Evolutionary conservation across 108 stramenopile species (phyloP), one percentile per base, ranked within the genome.

Genomic region (Cyclostephanos tholiformis): DNA sequence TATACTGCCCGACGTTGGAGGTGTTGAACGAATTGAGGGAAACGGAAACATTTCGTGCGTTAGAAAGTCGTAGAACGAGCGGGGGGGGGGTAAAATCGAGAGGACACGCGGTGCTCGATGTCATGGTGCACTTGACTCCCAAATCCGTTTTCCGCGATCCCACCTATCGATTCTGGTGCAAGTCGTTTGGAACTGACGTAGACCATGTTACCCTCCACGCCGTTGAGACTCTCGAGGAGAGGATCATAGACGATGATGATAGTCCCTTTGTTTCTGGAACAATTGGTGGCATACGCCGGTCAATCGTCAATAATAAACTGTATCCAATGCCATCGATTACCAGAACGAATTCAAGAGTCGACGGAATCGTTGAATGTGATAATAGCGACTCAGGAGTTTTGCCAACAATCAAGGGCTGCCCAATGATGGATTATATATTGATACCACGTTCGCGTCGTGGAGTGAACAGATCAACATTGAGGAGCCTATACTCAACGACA

Each of bases 61-160:
- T 85, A 13, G 25, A 71, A 22, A 36, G 60, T 25, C 26, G 44
- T 38, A 35, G 19, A 22, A 63, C 39, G 22, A 63, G 56, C 13
- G 48, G 52, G 16, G 30, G 52, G 16, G 30, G 67, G 49, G 35
- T 56, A 10, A 14, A 53, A 8, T 5, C 22, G 22, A 38, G 59
- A 7, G 30, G 72, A 38, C 53, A 10, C n/a, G 63, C 67, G 20
- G 72, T 64, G 55, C 48, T 93, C 14, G 88, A 89, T 69, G 70
- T 85, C n/a, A 75, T 93, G 46, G 77, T 96, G 39, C 91, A 91
- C 63, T 67, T 93, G 59, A 84, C 88, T 71, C 74, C 88, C 5
- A 69, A 63, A 44, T 36, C 30, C 6, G 41, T 88, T 12, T 88
- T 89, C 74, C 46, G 71, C 11, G 55, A 65, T 12, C 14, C 23